Percentiles rank a stretch among this genome's conserved stretches.
Conservation (phyloP, 1,284 basidiomycete genomes). For the Cerioporus squamosus region DNA sequence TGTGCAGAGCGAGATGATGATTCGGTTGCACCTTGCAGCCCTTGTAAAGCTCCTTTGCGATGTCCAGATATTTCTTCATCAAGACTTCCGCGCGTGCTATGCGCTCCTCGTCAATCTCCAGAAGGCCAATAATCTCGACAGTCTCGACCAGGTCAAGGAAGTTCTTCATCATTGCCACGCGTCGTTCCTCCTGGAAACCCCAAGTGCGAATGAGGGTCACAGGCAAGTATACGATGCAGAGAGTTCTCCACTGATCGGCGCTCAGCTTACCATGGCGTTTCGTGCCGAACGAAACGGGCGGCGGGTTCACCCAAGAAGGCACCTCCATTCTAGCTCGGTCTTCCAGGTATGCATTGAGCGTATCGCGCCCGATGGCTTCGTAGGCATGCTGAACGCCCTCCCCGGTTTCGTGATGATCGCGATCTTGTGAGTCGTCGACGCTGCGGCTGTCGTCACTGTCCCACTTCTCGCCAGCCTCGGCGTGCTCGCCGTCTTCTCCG, state of each 20-base stretch:
- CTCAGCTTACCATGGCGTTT: slow-evolving; percentile 29
- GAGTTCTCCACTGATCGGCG: slow-evolving; percentile 35
- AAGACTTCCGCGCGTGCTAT: slow-evolving; percentile 20
- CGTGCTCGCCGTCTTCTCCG: too few relatives aligned
- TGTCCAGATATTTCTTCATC: slow-evolving; percentile 29
- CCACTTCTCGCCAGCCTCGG: too few relatives aligned
- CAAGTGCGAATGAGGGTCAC: slow-evolving; percentile 38
- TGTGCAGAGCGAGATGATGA: slow-evolving; percentile 40
- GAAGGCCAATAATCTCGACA: slow-evolving; percentile 29
- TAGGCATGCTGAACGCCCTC: neutral
- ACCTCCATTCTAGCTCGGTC: slow-evolving; percentile 30
- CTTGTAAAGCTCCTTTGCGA: slow-evolving; percentile 28
- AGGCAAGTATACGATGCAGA: slow-evolving; percentile 33
- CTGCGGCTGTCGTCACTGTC: too few relatives aligned
- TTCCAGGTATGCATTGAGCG: neutral
- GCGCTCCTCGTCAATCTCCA: slow-evolving; percentile 23
- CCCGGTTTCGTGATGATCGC: neutral
- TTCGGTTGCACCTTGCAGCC: slow-evolving; percentile 30
- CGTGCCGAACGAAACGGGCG: slow-evolving; percentile 32
- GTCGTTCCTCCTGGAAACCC: slow-evolving; percentile 20
- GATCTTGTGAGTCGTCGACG: too few relatives aligned
- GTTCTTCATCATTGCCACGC: slow-evolving; percentile 30
- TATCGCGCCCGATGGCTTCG: neutral
- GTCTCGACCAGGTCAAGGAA: slow-evolving; percentile 37
- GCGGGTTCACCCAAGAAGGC: slow-evolving; percentile 30